Base-by-base conservation (phyloP, 495 filamentous ascomycete genomes). In the Chlorociboria aeruginascens region DNA sequence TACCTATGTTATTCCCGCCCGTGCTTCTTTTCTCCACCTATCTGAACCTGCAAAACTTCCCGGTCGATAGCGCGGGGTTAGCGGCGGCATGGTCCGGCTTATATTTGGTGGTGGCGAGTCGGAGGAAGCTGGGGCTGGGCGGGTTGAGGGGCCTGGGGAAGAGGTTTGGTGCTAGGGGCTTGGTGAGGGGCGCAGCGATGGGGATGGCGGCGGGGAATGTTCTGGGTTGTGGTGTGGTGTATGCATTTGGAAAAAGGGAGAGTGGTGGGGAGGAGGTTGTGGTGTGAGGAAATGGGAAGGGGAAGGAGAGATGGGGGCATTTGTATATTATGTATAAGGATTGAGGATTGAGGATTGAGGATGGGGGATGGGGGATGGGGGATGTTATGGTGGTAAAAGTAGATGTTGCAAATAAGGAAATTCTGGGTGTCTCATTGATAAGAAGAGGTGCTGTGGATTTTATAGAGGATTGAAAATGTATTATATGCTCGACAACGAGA, bases 11-110 rank as follows among this genome's bases (percentile, higher is more conserved):
- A 54, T 86, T 95, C 68, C 74, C 87, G 32, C 85, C 88, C 0
- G 68, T 89, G 47, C 76, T 96, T n/a, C 71, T 93, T 46, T 88
- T 94, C 69, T 77, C 77, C 46, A 83, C 80, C 66, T 97, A 95
- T 64, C 72, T 89, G 38, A 90, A 88, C 61, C 61, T 95, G 8
- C 74, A 76, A 43, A 79, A 77, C 32, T 89, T 80, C 74, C 80
- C 83, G 61, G 80, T 78, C 44, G 92, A 96, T 55, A 78, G 76
- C 42, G 90, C 88, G 0, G 92, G 89, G 29, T 72, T 89, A 43
- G 85, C 79, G 10, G 87, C 85, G 13, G 87, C 90, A 3, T 95
- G 86, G 79, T 87, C 82, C 34, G 86, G 81, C 3, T 66, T 95
- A 16, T 98, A 97, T 62, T 67, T 89, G 12, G 64, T 96, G 8